Evolutionary conservation across 2,329 filamentous ascomycete species (phyloP), one percentile per base, ranked within the genome.

Genomic region (Nothophaeocryptopus gaeumannii): DNA sequence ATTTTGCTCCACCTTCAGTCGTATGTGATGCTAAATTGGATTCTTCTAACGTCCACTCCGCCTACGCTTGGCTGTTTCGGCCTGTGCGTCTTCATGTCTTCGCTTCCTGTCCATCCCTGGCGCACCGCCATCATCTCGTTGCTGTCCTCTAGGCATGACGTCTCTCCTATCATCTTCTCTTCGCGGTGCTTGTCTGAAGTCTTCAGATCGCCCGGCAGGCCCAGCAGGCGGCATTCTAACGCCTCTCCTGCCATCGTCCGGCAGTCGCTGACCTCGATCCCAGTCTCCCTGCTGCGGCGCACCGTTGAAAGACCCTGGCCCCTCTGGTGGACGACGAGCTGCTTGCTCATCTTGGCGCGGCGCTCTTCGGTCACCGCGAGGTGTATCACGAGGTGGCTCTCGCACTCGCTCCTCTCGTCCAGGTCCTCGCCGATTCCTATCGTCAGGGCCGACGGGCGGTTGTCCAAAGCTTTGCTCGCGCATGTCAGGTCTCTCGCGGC

Each of bases 321-420:
- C 40, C 30, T 58, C 53, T 1, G 51, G 43, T 2, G 53, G 50
- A n/a, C 51, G 47, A 11, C 56, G 59, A 39, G 47, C 46, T 39
- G 52, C 53, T 14, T 51, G 47, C 7, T 61, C 60, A 14, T 56
- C 57, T n/a, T 43, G n/a, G 26, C 50, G 48, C 37, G 42, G 31
- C 30, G 47, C 45, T 34, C 53, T 45, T 16, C 49, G 47, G 29
- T 56, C 54, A 45, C 40, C 30, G 26, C 39, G 53, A n/a, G 47
- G 40, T 12, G 26, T 43, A 26, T 58, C 52, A 14, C 54, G 55
- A 38, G 39, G 31, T 13, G 42, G 41, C 11, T 60, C 58, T 61
- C 62, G 15, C 58, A 49, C 12, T n/a, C 57, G 58, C n/a, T 63
- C 60, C 32, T 65, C 61, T 8, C 59, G 58, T 20, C 47, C 53